Evolutionary conservation across 2,329 filamentous ascomycete species (phyloP).

Genomic region (Pseudopyricularia javanii): DNA sequence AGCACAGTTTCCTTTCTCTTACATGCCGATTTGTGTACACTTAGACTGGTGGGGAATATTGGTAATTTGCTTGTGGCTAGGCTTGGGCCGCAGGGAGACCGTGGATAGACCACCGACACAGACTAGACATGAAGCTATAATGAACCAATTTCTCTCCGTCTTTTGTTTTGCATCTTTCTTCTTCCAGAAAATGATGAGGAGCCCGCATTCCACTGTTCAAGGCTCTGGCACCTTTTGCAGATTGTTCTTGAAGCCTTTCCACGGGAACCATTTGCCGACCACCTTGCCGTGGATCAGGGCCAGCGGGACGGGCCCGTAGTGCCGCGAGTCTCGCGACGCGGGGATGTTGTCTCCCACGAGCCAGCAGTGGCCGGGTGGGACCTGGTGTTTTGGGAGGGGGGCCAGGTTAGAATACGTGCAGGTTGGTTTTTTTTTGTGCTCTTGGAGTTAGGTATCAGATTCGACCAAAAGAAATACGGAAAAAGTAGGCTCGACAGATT

Average conservation of each 20-base stretch:
- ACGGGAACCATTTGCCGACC: constrained; percentile 43
- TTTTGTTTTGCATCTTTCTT: neutral
- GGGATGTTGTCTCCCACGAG: constrained; percentile 78
- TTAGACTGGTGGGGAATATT: too few species aligned
- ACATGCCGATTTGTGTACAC: too few species aligned
- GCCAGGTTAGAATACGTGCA: neutral
- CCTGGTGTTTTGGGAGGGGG: constrained; percentile 32
- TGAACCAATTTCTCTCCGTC: neutral
- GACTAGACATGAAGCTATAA: too few species aligned
- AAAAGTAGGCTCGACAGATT: neutral
- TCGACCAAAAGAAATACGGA: neutral
- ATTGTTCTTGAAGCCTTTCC: neutral
- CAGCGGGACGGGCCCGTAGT: constrained; percentile 77
- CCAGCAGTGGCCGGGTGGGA: constrained; percentile 88
- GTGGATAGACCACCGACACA: too few species aligned
- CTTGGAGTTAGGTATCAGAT: neutral
- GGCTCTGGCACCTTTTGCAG: neutral
- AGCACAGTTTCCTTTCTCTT: too few species aligned
- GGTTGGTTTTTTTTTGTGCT: neutral
- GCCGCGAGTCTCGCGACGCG: constrained; percentile 74
- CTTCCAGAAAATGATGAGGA: neutral
- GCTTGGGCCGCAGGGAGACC: too few species aligned
- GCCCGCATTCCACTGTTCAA: neutral
- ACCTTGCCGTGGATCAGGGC: constrained; percentile 77
- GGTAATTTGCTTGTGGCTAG: too few species aligned